Evolutionary conservation across 208 protist genomes (phyloP).

Genomic region (Herpetomonas tarakana): DNA sequence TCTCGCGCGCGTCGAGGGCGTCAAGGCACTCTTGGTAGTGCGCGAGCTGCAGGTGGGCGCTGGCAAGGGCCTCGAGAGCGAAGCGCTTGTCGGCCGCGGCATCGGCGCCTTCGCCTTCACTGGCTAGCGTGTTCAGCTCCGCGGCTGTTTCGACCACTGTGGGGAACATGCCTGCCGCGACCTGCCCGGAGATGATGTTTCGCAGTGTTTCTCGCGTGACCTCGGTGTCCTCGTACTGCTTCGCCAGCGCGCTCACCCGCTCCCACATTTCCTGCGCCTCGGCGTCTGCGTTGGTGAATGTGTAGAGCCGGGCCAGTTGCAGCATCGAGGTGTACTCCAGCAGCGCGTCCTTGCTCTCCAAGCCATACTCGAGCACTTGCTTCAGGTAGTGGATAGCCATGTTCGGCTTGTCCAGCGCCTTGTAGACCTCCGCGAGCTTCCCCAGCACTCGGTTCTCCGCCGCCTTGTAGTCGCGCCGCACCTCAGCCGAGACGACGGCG

Average conservation of each 20-base stretch:
- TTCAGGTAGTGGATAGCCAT: constrained; percentile 78
- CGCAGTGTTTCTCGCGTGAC: constrained; percentile 83
- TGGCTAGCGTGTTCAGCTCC: constrained; percentile 62
- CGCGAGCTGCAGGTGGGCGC: constrained; percentile 74
- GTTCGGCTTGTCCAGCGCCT: constrained; percentile 55
- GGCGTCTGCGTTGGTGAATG: constrained; percentile 28
- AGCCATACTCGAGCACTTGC: constrained; percentile 69
- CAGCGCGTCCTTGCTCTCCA: constrained; percentile 58
- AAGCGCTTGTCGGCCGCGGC: constrained; percentile 67
- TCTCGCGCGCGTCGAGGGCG: constrained; percentile 71
- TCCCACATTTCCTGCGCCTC: constrained; percentile 70
- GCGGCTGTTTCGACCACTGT: constrained; percentile 69
- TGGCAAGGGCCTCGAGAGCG: constrained; percentile 79
- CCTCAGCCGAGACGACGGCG: constrained; percentile 44
- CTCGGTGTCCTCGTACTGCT: constrained; percentile 81
- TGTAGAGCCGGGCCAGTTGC: constrained; percentile 77
- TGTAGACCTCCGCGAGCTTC: constrained; percentile 76
- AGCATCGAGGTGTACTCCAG: constrained; percentile 78
- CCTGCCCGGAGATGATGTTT: constrained; percentile 74
- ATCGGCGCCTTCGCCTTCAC: constrained; percentile 58
- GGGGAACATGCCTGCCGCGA: constrained; percentile 57
- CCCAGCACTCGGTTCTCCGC: constrained; percentile 67
- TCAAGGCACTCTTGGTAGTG: constrained; percentile 77
- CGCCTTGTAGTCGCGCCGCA: constrained; percentile 45
- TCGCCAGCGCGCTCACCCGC: constrained; percentile 73